These are phyloP conservation scores for Wallemia ichthyophaga DNA, from an alignment of 1,284 basidiomycete species.

Conservation along the genomic window DNA sequence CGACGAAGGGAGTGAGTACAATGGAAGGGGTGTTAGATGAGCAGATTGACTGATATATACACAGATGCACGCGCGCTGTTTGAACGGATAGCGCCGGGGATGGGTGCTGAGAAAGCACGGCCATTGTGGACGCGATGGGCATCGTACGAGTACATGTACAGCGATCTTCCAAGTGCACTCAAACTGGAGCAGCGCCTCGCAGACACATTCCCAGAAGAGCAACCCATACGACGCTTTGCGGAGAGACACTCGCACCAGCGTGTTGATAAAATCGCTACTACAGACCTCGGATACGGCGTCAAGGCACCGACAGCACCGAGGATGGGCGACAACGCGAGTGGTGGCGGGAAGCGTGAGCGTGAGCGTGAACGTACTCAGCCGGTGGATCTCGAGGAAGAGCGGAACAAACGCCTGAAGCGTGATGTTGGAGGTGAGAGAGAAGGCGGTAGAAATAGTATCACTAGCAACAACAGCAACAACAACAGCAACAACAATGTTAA, in stretches of 20 bases:
- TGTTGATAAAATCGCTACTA: slow-evolving; percentile 59
- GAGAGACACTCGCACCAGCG: slow-evolving; percentile 63
- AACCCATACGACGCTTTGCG: slow-evolving; percentile 67
- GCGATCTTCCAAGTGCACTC: slow-evolving; percentile 59
- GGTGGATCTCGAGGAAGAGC: slow-evolving; percentile 2
- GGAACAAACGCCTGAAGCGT: slow-evolving; percentile 2
- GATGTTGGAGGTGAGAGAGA: neutral
- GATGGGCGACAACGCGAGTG: slow-evolving; percentile 4
- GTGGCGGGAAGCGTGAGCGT: no score
- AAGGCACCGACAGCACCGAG: slow-evolving; percentile 4
- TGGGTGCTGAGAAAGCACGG: slow-evolving; percentile 46
- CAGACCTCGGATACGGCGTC: slow-evolving; percentile 51
- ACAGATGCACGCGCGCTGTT: slow-evolving; percentile 82
- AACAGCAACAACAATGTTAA: no score
- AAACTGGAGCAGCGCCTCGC: slow-evolving; percentile 66
- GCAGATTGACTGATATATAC: slow-evolving; percentile 2
- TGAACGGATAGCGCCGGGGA: slow-evolving; percentile 40
- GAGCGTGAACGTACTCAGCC: no score
- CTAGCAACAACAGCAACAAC: no score
- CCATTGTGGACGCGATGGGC: slow-evolving; percentile 89
- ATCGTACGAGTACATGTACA: slow-evolving; percentile 78
- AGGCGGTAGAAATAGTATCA: no score
- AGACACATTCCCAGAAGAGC: slow-evolving; percentile 61
- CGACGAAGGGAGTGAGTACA: slow-evolving; percentile 57
- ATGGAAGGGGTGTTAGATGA: neutral